Base-by-base conservation (phyloP, 208 protist species). In the Leishmania mexicana region DNA sequence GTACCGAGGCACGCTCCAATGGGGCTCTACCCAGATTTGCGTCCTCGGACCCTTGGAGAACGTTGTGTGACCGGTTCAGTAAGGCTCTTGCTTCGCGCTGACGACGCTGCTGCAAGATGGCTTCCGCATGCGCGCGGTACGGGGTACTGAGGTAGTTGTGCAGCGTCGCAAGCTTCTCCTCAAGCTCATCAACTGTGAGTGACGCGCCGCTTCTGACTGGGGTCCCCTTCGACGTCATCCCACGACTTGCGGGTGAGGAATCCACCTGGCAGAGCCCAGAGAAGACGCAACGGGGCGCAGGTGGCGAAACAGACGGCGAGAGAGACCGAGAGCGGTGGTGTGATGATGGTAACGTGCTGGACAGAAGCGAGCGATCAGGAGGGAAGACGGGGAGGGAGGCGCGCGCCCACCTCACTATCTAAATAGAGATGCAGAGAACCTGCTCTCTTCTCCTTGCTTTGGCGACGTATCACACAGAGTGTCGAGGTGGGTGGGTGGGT, bases 81-180 rank as follows among this genome's bases (percentile, higher is more conserved):
- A 11, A 42, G 72, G 72, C 73, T 24, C 21, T 35, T 79, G 35
- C 62, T 49, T 85, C 83, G 13, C 83, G 83, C 15, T 60, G 78
- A 15, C 83, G 77, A 10, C 78, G 83, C 45, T 77, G 77, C 64
- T 76, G 78, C 49, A 85, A 67, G 47, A 85, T 82, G 70, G 57
- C 40, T 21, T 81, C 65, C 17, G 83, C 83, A 60, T 78, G 83
- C 35, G 53, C 24, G 2, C 83, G 83, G 71, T 85, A 85, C 31
- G 83, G 78, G 35, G 83, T 82, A 51, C 83, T 85, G 62, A 85
- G 72, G 78, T 82, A 85, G 78, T 85, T 74, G 78, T 85, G 83
- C 76, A 85, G 65, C 21, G 72, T 65, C 24, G 45, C 19, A 38
- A 85, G 72, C 73, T 85, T 85, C 19, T 76, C 78, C 49, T 85